Evolutionary conservation across 1,284 basidiomycete genomes (phyloP).

Genomic region (Rhizoctonia solani): DNA sequence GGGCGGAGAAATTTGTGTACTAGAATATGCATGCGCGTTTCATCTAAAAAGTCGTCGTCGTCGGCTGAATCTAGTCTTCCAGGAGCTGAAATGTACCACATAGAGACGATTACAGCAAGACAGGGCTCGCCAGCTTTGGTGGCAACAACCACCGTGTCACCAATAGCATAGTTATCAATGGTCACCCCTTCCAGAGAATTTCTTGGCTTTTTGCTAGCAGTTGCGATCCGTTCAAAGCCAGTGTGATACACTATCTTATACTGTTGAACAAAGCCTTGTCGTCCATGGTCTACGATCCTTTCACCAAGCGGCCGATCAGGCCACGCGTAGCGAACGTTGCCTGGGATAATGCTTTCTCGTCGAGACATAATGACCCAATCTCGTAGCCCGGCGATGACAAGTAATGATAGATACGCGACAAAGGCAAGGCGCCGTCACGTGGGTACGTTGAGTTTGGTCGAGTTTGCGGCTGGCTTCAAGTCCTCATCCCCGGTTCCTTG

Average conservation of each 20-base stretch:
- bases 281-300: slow-evolving; percentile 6
- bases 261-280: neutral
- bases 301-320: slow-evolving; percentile 18
- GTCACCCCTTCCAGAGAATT: slow-evolving; percentile 14
- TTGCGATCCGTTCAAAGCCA: slow-evolving; percentile 31
- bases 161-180: slow-evolving; percentile 35
- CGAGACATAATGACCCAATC: neutral
- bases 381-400: neutral
- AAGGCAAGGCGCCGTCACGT: too few species aligned
- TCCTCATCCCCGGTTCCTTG: slow-evolving; percentile 5
- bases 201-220: slow-evolving; percentile 19
- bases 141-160: slow-evolving; percentile 37
- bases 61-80: slow-evolving; percentile 9
- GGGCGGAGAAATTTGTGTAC: slow-evolving; percentile 38
- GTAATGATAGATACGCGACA: slow-evolving; percentile 5
- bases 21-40: slow-evolving; percentile 17
- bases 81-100: slow-evolving; percentile 35
- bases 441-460: neutral
- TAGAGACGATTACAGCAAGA: slow-evolving; percentile 36
- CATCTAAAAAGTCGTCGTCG: slow-evolving; percentile 30
- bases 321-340: slow-evolving; percentile 26
- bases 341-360: neutral
- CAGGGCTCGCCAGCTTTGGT: slow-evolving; percentile 32
- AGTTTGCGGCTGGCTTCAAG: slow-evolving; percentile 1
- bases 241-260: slow-evolving; percentile 27